Percentiles rank a stretch among this genome's conserved stretches.
These are phyloP conservation scores for Curvularia spicifera DNA, from an alignment of 2,329 filamentous ascomycete species.

Conservation along the genomic window DNA sequence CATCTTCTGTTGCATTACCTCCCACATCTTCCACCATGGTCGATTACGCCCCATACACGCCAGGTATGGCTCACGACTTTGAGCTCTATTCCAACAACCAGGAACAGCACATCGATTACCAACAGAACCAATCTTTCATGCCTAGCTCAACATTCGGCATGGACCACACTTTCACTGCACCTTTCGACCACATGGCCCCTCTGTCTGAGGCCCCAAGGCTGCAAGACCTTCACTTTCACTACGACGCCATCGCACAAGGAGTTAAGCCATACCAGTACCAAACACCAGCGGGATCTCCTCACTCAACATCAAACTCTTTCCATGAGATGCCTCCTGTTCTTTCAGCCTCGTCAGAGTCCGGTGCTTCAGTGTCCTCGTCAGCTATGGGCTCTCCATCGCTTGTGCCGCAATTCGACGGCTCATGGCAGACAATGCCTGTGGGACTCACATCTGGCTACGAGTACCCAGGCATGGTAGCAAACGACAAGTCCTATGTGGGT, in stretches of 20 bases:
- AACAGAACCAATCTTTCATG: constrained; percentile 39
- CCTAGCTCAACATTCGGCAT: constrained; percentile 38
- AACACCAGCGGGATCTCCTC: constrained; percentile 52
- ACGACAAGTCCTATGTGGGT: constrained; percentile 58
- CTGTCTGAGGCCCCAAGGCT: constrained; percentile 41
- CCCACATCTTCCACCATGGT: constrained; percentile 40
- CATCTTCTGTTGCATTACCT: constrained; percentile 11
- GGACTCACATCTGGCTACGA: constrained; percentile 66
- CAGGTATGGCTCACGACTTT: constrained; percentile 47
- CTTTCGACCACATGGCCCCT: constrained; percentile 45
- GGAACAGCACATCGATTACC: constrained; percentile 43
- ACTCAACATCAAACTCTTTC: constrained; percentile 55
- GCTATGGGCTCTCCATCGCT: constrained; percentile 61
- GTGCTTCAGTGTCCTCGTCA: constrained; percentile 59
- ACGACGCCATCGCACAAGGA: constrained; percentile 45
- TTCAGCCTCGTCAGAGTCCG: constrained; percentile 59
- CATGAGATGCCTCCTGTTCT: constrained; percentile 55
- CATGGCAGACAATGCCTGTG: constrained; percentile 66
- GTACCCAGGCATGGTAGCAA: constrained; percentile 56
- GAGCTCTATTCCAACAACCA: constrained; percentile 47
- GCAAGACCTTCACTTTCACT: constrained; percentile 48
- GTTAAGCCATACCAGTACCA: constrained; percentile 48
- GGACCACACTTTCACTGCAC: constrained; percentile 47
- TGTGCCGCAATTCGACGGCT: constrained; percentile 65
- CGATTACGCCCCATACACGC: constrained; percentile 42